phyloP scores from a whole-genome alignment of 257 asterid genomes.

The Solanum virginianum region DNA sequence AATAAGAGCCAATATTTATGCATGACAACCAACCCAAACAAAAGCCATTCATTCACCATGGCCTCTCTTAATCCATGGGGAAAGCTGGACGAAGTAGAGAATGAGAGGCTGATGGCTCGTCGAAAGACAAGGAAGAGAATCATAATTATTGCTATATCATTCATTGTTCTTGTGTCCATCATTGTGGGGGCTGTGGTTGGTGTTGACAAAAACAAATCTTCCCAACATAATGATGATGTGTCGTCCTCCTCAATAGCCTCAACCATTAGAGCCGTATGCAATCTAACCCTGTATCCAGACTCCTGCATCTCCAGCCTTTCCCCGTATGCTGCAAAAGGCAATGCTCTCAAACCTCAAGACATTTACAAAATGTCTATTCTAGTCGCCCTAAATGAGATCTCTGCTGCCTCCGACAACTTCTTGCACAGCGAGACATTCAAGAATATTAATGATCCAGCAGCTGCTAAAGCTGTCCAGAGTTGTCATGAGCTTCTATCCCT shows the following conservation, averaged over 20 bases:
- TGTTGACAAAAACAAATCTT: slow-evolving; percentile 15
- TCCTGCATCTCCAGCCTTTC: slow-evolving; percentile 40
- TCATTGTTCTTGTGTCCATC: slow-evolving; percentile 41
- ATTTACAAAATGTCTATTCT: slow-evolving; percentile 31
- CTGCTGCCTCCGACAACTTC: slow-evolving; percentile 25
- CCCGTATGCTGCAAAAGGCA: slow-evolving; percentile 20
- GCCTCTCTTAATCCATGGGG: slow-evolving; percentile 35
- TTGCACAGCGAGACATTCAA: slow-evolving; percentile 1
- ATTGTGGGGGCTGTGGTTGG: slow-evolving; percentile 44
- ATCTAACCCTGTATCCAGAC: slow-evolving; percentile 34
- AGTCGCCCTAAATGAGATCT: slow-evolving; percentile 40
- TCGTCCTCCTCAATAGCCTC: neutral
- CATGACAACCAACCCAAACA: neutral
- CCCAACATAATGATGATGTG: neutral
- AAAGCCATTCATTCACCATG: slow-evolving; percentile 11
- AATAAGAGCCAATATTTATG: neutral
- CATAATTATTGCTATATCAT: slow-evolving; percentile 33
- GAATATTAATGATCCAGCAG: slow-evolving; percentile 20
- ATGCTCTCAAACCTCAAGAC: slow-evolving; percentile 26
- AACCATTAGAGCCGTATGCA: slow-evolving; percentile 30
- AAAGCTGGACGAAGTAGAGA: slow-evolving; percentile 49
- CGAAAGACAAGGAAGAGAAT: slow-evolving; percentile 38
- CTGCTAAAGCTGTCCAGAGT: slow-evolving; percentile 25
- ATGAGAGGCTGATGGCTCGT: slow-evolving; percentile 40
- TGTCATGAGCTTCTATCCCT: slow-evolving; percentile 45